A percentile compares a stretch with the other conserved stretches of the same genome.
These are phyloP conservation scores for Syzygium oleosum DNA, from an alignment of 345 rosid species.

Conservation along the genomic window DNA sequence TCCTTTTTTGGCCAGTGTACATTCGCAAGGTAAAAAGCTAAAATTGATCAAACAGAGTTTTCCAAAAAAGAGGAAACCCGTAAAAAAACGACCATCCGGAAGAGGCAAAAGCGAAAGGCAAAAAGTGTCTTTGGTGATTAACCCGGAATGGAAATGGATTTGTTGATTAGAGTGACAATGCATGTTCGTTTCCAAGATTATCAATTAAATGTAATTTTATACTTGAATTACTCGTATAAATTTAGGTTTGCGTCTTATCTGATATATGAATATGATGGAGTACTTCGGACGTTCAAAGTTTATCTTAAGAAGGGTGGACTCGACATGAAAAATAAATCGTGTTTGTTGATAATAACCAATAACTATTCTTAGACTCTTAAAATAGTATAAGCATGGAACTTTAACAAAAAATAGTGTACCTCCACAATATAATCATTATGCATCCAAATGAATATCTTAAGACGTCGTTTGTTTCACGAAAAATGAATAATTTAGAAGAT, in stretches of 20 bases:
- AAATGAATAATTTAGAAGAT: no score
- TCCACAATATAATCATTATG: background rate
- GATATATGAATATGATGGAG: background rate
- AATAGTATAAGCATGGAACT: background rate
- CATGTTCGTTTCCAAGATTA: background rate
- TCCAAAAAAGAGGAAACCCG: background rate
- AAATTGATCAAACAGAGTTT: background rate
- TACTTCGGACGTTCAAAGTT: background rate
- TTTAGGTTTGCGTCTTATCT: background rate
- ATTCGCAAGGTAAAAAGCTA: background rate
- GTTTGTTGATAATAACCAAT: background rate
- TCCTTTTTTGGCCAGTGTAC: background rate
- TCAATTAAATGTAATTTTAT: background rate
- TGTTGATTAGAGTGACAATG: background rate
- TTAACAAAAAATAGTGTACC: background rate
- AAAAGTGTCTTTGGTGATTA: background rate
- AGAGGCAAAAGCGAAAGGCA: background rate
- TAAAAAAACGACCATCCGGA: background rate
- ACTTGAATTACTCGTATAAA: background rate
- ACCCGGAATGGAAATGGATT: background rate
- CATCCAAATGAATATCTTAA: background rate
- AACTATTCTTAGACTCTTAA: background rate
- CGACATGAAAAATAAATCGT: background rate
- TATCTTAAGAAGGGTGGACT: background rate
- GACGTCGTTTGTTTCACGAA: fast-evolving